Evolutionary conservation across 768 basidiomycete genomes (phyloP).

Genomic region (Agaricus subrufescens): DNA sequence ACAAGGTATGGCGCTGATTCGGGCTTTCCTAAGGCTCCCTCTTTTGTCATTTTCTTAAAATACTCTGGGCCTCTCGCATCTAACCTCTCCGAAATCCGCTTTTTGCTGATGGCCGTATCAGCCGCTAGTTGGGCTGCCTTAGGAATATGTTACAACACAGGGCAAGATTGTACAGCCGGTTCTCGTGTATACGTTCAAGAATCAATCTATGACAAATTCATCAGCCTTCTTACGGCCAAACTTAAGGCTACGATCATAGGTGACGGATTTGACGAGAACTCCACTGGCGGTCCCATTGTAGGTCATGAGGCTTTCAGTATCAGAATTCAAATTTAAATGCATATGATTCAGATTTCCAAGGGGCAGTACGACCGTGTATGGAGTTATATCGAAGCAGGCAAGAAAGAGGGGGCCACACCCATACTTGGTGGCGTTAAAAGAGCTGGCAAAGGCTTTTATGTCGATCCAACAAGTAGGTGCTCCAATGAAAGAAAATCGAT

Average conservation of each 20-base stretch:
- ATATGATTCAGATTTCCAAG: constrained; percentile 63
- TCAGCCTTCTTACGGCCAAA: constrained; percentile 58
- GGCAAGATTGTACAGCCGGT: constrained; percentile 93
- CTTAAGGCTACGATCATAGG: constrained; percentile 71
- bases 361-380: constrained; percentile 82
- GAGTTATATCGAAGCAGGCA: constrained; percentile 84
- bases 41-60: background rate
- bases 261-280: constrained; percentile 72
- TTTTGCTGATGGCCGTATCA: constrained; percentile 18
- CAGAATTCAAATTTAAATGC: background rate
- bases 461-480: constrained; percentile 81
- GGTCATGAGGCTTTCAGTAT: constrained; percentile 16
- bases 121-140: constrained; percentile 85
- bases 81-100: background rate
- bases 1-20: constrained; percentile 47
- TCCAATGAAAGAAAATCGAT: background rate
- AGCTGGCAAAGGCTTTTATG: constrained; percentile 75
- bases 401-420: constrained; percentile 75
- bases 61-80: background rate
- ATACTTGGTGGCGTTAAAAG: constrained; percentile 79
- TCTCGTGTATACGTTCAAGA: constrained; percentile 90
- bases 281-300: constrained; percentile 83
- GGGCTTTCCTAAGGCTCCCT: background rate
- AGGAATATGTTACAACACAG: constrained; percentile 84
- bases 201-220: constrained; percentile 80